A percentile compares a stretch with the other conserved stretches of the same genome.
Evolutionary conservation across 2,329 filamentous ascomycete species (phyloP).

Genomic region (Colletotrichum echinochloae): DNA sequence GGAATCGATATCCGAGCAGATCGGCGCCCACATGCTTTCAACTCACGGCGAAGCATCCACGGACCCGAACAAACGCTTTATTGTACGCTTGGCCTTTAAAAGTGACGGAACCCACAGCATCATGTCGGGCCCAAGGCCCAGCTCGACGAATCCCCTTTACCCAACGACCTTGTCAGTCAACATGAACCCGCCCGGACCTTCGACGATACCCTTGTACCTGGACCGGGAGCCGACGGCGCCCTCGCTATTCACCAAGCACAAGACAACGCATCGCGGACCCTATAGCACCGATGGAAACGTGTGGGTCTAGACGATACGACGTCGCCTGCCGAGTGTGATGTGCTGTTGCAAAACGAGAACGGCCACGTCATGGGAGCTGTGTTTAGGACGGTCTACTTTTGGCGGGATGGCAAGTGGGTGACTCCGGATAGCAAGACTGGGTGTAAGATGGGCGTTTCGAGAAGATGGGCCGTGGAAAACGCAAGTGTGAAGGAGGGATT

Average conservation of each 20-base stretch:
- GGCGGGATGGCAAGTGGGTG: neutral
- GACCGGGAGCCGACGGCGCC: constrained; percentile 3
- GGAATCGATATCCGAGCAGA: neutral
- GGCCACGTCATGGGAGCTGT: neutral
- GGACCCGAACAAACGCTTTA: neutral
- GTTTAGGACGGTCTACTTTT: constrained; percentile 17
- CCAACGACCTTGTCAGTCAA: neutral
- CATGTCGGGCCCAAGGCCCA: constrained; percentile 11
- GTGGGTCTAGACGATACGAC: neutral
- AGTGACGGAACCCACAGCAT: neutral
- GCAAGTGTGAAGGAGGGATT: neutral
- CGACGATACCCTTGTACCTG: neutral
- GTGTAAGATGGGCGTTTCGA: constrained; percentile 9
- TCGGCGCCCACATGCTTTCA: neutral
- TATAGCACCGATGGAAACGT: constrained; percentile 11
- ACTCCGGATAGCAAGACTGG: constrained; percentile 2
- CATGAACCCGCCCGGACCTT: no score
- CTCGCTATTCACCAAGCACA: constrained; percentile 6
- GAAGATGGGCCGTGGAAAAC: neutral
- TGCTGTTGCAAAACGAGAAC: constrained; percentile 7
- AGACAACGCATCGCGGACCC: neutral
- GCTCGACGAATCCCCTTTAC: neutral
- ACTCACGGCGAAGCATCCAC: neutral
- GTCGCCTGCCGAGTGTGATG: neutral
- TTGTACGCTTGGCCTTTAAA: constrained; percentile 11